Evolutionary conservation across 1,284 basidiomycete genomes (phyloP), one percentile per base, ranked within the genome.

Genomic region (Pseudozyma tsukubaensis): DNA sequence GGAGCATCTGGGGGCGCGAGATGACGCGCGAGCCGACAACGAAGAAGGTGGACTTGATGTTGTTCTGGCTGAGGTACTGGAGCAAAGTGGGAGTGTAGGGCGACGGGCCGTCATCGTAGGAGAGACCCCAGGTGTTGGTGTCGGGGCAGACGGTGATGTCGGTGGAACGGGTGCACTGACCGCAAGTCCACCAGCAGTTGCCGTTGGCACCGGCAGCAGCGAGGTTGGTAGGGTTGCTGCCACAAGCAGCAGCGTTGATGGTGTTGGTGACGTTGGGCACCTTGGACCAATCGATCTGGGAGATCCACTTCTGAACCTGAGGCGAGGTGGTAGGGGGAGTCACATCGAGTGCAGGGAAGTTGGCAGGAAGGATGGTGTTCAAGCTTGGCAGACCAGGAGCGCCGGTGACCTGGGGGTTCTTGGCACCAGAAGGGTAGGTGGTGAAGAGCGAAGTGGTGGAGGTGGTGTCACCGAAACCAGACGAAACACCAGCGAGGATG

Each of bases 11-110:
- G 6, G 94, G 92, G 61, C 90, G 88, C 66, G 93, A 91, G 71
- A 96, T 89, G 72, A 92, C 91, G 75, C 94, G 92, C 35, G 93
- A 95, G 57, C 94, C 94, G 19, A 97, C 91, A 50, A 94, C 90
- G 86, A 96, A 97, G 88, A 97, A 97, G 3, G 94, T 97, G 6
- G 94, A 89, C 21, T 86, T 87, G 76, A 96, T 81, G 59, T 90
- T 85, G 82, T 92, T 88, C 74, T 89, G 84, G 50, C 88, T 84
- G 55, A 97, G 87, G 82, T 88, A 94, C 57, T 90, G 85, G 43
- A 95, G 88, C 14, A 84, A 64, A 54, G 80, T 86, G n/a, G 92
- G 89, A 1, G 93, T 95, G 85, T 92, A 93, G 19, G 88, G 89
- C 52, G 89, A 90, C 50, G 94, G 95, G 29, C 92, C 93, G 80